Percentiles rank a stretch among this genome's conserved stretches.
phyloP scores from a whole-genome alignment of 2,329 filamentous ascomycete genomes.

The Cadophora malorum region DNA sequence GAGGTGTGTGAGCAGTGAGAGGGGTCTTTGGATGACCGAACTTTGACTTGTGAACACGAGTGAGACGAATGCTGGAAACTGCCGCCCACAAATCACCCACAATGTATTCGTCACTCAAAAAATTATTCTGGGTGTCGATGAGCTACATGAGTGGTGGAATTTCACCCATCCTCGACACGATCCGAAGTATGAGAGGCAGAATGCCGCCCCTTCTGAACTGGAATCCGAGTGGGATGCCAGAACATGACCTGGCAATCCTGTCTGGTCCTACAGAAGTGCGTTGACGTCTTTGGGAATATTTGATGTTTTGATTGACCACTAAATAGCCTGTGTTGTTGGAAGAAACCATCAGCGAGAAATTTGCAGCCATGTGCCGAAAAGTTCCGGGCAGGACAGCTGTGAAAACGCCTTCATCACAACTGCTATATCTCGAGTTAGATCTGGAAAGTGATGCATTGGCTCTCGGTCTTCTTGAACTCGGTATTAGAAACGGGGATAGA shows the following conservation, averaged over 20 bases:
- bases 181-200: background rate
- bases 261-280: constrained; percentile 9
- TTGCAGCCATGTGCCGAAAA: constrained; percentile 5
- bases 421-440: constrained; percentile 69
- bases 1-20: background rate
- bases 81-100: background rate
- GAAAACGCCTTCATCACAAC: constrained; percentile 70
- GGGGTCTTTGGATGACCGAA: background rate
- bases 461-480: constrained; percentile 63
- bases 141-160: constrained; percentile 2
- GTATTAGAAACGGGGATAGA: constrained; percentile 33
- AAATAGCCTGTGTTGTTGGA: constrained; percentile 7
- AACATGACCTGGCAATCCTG: constrained; percentile 6
- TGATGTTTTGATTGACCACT: background rate
- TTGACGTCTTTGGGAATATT: background rate
- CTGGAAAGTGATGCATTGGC: constrained; percentile 67
- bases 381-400: constrained; percentile 13
- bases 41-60: background rate
- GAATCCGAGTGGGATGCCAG: background rate
- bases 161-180: background rate
- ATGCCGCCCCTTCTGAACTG: background rate
- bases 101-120: constrained; percentile 10
- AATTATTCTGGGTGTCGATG: background rate
- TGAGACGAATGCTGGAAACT: background rate
- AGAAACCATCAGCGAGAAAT: constrained; percentile 14